Evolutionary conservation across 2,329 filamentous ascomycete species (phyloP).

Genomic region (Scopulariopsis brevicaulis): DNA sequence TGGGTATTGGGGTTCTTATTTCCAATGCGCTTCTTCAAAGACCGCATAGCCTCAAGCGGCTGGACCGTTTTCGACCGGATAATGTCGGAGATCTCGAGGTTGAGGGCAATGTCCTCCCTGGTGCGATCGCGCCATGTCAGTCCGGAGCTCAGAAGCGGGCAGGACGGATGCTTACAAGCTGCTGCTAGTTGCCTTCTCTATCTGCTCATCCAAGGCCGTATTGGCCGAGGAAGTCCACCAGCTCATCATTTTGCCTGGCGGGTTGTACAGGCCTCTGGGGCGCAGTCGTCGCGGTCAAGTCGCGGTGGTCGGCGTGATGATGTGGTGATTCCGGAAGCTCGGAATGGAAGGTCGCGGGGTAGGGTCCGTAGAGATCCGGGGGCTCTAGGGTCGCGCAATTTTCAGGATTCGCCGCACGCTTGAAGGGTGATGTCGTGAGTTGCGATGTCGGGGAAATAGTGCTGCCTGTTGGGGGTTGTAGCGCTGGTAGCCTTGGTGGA

Average conservation of each 20-base stretch:
- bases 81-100: constrained; percentile 94
- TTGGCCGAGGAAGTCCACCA: constrained; percentile 92
- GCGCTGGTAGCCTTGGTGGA: not conserved
- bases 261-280: not conserved
- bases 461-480: not conserved
- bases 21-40: constrained; percentile 84
- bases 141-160: not conserved
- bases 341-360: not conserved
- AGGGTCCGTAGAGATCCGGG: not conserved
- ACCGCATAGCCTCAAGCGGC: constrained; percentile 96
- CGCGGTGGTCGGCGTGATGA: not conserved
- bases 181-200: constrained; percentile 88
- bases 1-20: constrained; percentile 98
- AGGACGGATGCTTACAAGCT: constrained; percentile 56
- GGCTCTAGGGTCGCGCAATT: not conserved
- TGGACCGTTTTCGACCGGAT: constrained; percentile 96
- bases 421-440: not conserved
- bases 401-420: not conserved
- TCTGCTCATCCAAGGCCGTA: constrained; percentile 89
- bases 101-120: constrained; percentile 92
- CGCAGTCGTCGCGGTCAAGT: not conserved
- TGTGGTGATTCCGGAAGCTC: not conserved
- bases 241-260: constrained; percentile 56
- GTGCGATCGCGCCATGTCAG: not conserved
- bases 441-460: not conserved